A percentile compares a stretch with the other conserved stretches of the same genome.
Evolutionary conservation across 208 protist species (phyloP).

Genomic region (Acanthamoeba sp.): DNA sequence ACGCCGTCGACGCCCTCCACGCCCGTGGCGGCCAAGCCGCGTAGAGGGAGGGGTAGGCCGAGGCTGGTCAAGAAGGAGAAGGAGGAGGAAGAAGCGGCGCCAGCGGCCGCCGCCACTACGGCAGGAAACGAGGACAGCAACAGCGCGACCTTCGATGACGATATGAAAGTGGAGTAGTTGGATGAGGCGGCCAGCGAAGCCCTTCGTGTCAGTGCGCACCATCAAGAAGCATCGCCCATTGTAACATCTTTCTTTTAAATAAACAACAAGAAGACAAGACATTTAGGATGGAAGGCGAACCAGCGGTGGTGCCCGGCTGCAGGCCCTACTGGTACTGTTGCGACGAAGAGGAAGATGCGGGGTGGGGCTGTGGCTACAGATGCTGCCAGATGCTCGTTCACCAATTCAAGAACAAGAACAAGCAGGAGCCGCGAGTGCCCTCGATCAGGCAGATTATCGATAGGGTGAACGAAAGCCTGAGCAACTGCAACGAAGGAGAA

Average conservation of each 20-base stretch:
- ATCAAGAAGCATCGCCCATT: no score
- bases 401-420: background rate
- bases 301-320: constrained; percentile 6
- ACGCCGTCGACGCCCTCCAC: background rate
- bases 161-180: no score
- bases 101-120: no score
- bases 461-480: background rate
- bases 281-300: background rate
- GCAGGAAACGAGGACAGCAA: no score
- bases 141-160: no score
- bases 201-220: no score
- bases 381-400: constrained; percentile 64
- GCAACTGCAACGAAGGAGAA: background rate
- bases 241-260: no score
- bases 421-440: background rate
- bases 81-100: background rate
- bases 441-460: background rate
- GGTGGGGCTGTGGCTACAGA: constrained; percentile 46
- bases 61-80: background rate
- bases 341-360: constrained; percentile 32
- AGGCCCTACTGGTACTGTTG: constrained; percentile 53
- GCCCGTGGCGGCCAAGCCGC: background rate
- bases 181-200: no score
- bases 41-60: background rate
- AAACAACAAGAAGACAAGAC: no score